Evolutionary conservation across 345 rosid species (phyloP).

Genomic region (Arabis hirsuta): DNA sequence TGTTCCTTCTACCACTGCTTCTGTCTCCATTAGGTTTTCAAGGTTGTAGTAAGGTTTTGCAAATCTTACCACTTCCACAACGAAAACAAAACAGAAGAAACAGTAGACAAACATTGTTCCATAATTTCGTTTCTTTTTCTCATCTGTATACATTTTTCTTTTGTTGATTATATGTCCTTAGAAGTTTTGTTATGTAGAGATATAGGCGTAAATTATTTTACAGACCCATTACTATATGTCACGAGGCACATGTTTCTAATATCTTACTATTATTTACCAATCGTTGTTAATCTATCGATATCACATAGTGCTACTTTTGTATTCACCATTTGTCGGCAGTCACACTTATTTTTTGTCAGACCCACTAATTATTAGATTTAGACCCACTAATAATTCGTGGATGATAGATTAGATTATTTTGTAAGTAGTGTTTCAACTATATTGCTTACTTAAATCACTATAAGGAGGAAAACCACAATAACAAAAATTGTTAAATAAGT

Average conservation of each 20-base stretch:
- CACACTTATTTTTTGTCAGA: too few relatives aligned
- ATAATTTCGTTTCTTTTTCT: slow-evolving; percentile 16
- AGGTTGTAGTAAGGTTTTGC: slow-evolving; percentile 1
- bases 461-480: too few relatives aligned
- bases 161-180: neutral
- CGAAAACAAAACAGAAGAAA: slow-evolving; percentile 5
- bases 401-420: too few relatives aligned
- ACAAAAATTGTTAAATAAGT: too few relatives aligned
- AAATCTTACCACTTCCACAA: neutral
- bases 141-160: slow-evolving; percentile 13
- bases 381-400: too few relatives aligned
- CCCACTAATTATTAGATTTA: too few relatives aligned
- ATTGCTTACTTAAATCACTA: too few relatives aligned
- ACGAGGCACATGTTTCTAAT: neutral
- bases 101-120: slow-evolving; percentile 18
- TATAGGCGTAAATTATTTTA: neutral
- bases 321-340: too few relatives aligned
- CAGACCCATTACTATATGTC: neutral
- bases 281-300: too few relatives aligned
- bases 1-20: neutral
- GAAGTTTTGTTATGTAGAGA: neutral
- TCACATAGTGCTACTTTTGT: too few relatives aligned
- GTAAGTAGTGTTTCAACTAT: too few relatives aligned
- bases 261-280: too few relatives aligned
- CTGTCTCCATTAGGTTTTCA: slow-evolving; percentile 4